Base-by-base conservation (phyloP, 495 filamentous ascomycete species). In the Penicillium pulvis region DNA sequence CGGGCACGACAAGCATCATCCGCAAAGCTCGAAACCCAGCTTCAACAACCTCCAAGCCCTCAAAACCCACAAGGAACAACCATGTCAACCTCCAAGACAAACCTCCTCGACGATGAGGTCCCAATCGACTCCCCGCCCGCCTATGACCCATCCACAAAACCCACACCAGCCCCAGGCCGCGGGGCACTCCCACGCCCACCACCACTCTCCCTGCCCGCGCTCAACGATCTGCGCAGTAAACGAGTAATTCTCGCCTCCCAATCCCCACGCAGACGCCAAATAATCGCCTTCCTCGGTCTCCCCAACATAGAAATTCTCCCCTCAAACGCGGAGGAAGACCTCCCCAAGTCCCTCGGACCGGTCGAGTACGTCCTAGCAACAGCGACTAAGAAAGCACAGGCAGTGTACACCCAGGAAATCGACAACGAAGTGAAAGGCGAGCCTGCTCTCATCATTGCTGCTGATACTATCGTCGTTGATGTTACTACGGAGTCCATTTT, bases 331-430 rank as follows among this genome's bases (percentile, higher is more conserved):
- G 85, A 87, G 39, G 93, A 98, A 73, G 80, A 96, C 78, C 83
- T 93, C 41, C 82, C 89, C 59, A 96, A 97, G 66, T 74, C 77
- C n/a, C 83, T 91, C 47, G 80, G 83, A 1, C 90, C 94, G 0
- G 91, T 92, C 69, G 90, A 92, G 68, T 98, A 98, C 78, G 94
- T 97, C 6, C 81, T 93, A 1, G 83, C 85, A 31, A 98, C 95
- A 14, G 95, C 94, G 1, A 84, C 81, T 3, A 84, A 87, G 63
- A 98, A 98, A 70, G 87, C 87, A 30, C 79, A 87, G 19, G 79
- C 85, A 24, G 91, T 98, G 7, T 98, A 98, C 80, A 66, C 75
- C 14, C 71, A 79, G 16, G 85, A 87, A 42, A 77, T 92, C 49
- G 72, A 86, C 56, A 85, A 86, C 55, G 67, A 75, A 19, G 65